phyloP scores from a whole-genome alignment of 2,329 filamentous ascomycete genomes.

The Paecilomyces sp. region DNA sequence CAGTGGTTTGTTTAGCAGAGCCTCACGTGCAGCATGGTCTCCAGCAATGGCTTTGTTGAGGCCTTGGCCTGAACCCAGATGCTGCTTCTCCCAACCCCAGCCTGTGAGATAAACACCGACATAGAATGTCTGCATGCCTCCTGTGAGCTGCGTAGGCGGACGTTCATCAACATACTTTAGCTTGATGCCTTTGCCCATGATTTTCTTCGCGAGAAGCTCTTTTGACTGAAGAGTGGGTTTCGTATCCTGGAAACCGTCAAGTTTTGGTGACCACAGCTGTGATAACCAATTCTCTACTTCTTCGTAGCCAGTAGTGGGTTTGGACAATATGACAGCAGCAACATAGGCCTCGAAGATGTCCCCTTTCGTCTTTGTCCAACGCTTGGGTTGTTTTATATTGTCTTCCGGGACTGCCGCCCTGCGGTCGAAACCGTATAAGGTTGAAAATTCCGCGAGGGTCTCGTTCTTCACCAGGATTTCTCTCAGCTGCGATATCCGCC shows the following conservation, averaged over 20 bases:
- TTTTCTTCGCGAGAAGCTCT: slow-evolving; percentile 42
- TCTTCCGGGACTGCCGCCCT: slow-evolving; percentile 52
- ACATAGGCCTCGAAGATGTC: slow-evolving; percentile 92
- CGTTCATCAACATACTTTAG: slow-evolving; percentile 52
- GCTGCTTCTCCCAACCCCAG: slow-evolving; percentile 38
- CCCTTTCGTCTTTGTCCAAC: slow-evolving; percentile 66
- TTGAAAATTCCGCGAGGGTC: slow-evolving; percentile 63
- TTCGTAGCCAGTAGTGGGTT: slow-evolving; percentile 55
- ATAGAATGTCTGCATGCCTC: slow-evolving; percentile 35
- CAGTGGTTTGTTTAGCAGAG: slow-evolving; percentile 30
- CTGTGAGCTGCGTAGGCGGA: slow-evolving; percentile 21
- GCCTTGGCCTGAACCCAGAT: slow-evolving; percentile 39
- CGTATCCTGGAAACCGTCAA: slow-evolving; percentile 35
- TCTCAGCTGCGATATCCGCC: slow-evolving; percentile 66
- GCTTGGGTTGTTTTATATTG: slow-evolving; percentile 39
- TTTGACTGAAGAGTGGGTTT: slow-evolving; percentile 41
- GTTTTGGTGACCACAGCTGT: slow-evolving; percentile 62
- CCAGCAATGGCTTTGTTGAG: slow-evolving; percentile 39
- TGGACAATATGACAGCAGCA: slow-evolving; percentile 66
- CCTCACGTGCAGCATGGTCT: slow-evolving; percentile 36
- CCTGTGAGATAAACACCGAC: slow-evolving; percentile 42
- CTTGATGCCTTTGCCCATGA: slow-evolving; percentile 52
- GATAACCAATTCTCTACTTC: slow-evolving; percentile 65
- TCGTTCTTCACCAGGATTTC: slow-evolving; percentile 76
- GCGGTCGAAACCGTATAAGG: slow-evolving; percentile 63